These are phyloP conservation scores for Hirsutella rhossiliensis DNA, from an alignment of 2,329 filamentous ascomycete species.

Conservation along the genomic window DNA sequence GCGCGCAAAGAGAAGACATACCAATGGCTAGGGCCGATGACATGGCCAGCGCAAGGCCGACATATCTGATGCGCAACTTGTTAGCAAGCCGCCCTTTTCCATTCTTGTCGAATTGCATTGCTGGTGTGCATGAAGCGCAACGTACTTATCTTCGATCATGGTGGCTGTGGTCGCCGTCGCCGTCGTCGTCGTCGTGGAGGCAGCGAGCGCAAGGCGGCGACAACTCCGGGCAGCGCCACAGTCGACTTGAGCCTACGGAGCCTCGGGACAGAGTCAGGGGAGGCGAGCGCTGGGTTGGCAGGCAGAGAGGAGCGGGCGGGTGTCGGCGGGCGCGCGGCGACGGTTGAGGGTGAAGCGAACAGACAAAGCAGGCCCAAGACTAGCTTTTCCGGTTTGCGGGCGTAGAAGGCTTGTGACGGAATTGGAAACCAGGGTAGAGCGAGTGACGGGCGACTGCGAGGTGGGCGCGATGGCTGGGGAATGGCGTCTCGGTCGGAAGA, in stretches of 20 bases:
- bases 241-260: neutral
- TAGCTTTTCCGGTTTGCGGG: neutral
- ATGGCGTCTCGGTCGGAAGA: too few species aligned
- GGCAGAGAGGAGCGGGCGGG: neutral
- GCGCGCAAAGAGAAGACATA: constrained; percentile 23
- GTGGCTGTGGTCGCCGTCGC: neutral
- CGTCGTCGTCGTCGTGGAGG: constrained; percentile 1
- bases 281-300: neutral
- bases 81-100: constrained; percentile 5
- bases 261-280: neutral
- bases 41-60: constrained; percentile 65
- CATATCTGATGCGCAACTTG: constrained; percentile 42
- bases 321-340: neutral
- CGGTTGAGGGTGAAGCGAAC: neutral
- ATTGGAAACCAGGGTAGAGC: neutral
- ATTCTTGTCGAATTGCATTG: neutral
- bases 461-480: too few species aligned
- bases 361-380: neutral
- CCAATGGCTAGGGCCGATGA: constrained; percentile 65
- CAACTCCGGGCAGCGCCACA: constrained; percentile 7
- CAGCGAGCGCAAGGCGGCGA: constrained; percentile 7
- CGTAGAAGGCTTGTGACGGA: neutral
- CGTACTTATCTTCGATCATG: constrained; percentile 28
- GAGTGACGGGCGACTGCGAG: too few species aligned
- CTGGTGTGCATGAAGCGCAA: constrained; percentile 2